Evolutionary conservation across 139 green algal species (phyloP).

Genomic region (Trebouxia sp.): DNA sequence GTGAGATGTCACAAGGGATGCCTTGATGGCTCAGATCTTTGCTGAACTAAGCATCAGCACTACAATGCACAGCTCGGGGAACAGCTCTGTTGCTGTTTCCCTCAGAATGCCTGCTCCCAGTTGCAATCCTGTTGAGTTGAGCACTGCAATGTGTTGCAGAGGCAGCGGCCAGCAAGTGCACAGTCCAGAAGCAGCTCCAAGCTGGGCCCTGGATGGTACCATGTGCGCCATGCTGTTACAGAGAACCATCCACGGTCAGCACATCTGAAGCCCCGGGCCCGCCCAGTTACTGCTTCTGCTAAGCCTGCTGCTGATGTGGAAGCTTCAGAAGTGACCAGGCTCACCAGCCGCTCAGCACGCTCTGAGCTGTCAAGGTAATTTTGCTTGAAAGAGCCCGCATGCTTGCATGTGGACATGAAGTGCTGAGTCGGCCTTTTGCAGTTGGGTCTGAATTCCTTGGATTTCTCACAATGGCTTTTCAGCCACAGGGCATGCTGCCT

Average conservation of each 20-base stretch:
- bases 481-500: too few relatives aligned
- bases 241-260: background rate
- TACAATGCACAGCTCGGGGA: too few relatives aligned
- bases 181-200: background rate
- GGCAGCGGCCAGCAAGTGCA: background rate
- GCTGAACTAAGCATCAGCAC: too few relatives aligned
- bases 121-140: background rate
- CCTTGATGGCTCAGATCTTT: too few relatives aligned
- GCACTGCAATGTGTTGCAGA: background rate
- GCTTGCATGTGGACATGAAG: too few relatives aligned
- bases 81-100: too few relatives aligned
- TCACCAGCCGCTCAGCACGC: background rate
- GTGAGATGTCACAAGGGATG: too few relatives aligned
- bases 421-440: too few relatives aligned
- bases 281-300: background rate
- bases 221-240: conserved; percentile 2
- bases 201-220: conserved; percentile 8
- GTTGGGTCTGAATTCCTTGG: too few relatives aligned
- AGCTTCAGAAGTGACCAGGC: too few relatives aligned
- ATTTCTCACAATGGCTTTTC: too few relatives aligned
- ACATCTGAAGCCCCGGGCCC: background rate
- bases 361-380: background rate
- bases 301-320: background rate
- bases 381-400: background rate
- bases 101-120: too few relatives aligned